phyloP scores from a whole-genome alignment of 1,284 basidiomycete genomes.

The Xerocomus minutiporus region DNA sequence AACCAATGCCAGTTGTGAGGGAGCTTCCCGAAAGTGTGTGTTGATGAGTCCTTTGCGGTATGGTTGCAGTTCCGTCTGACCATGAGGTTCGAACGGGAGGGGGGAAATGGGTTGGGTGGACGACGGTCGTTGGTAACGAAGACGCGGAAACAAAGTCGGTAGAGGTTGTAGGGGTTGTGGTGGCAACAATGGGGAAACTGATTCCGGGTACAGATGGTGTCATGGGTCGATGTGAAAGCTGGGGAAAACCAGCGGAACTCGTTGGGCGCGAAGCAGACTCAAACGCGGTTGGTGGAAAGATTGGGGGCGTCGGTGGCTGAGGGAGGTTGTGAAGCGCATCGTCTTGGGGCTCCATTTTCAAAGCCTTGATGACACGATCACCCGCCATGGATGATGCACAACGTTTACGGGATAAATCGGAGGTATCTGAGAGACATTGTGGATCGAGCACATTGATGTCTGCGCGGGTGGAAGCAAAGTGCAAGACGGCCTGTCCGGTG shows the following conservation, averaged over 20 bases:
- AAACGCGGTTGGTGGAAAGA: constrained; percentile 28
- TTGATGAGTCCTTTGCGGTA: constrained; percentile 32
- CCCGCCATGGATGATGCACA: constrained; percentile 61
- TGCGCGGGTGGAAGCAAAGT: constrained; percentile 15
- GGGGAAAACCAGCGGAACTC: constrained; percentile 37
- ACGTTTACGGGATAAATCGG: constrained; percentile 52
- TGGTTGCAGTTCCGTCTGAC: constrained; percentile 26
- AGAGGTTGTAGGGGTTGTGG: constrained; percentile 19
- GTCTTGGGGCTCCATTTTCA: constrained; percentile 66
- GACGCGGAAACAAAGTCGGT: constrained; percentile 27
- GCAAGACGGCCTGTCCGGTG: constrained; percentile 13
- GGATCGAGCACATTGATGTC: constrained; percentile 23
- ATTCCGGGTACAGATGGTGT: constrained; percentile 22
- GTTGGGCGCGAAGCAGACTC: constrained; percentile 40
- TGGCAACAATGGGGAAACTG: constrained; percentile 16
- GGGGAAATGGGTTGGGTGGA: constrained; percentile 24
- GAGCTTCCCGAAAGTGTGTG: constrained; percentile 36
- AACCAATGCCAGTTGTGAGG: constrained; percentile 29
- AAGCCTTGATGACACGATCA: constrained; percentile 56
- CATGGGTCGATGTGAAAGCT: constrained; percentile 24
- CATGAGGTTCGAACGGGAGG: constrained; percentile 24
- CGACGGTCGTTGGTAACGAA: constrained; percentile 18
- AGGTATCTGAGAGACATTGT: constrained; percentile 22
- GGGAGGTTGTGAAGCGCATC: constrained; percentile 37
- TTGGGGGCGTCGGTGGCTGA: constrained; percentile 24